Evolutionary conservation across 257 asterid genomes (phyloP).

Genomic region (Solanum virginianum): DNA sequence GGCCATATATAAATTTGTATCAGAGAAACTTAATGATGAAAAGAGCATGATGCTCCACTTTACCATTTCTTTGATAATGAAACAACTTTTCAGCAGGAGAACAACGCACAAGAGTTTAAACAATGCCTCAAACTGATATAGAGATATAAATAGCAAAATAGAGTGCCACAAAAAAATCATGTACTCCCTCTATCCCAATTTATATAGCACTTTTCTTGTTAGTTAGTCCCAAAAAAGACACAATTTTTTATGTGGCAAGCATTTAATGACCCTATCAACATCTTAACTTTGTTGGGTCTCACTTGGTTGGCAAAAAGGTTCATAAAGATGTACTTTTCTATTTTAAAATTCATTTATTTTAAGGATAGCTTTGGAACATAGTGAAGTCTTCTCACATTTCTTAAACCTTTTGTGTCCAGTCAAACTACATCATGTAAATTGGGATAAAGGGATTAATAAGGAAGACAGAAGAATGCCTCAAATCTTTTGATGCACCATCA

Average conservation of each 20-base stretch:
- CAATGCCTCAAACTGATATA: background rate
- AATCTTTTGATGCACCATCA: background rate
- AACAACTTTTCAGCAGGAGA: background rate
- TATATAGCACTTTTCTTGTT: background rate
- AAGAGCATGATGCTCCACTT: background rate
- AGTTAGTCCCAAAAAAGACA: background rate
- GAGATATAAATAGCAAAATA: background rate
- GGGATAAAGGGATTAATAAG: background rate
- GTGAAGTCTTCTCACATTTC: background rate
- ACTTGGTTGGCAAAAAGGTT: background rate
- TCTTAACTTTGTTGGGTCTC: background rate
- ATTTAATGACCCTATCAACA: background rate
- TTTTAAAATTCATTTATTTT: rapidly evolving
- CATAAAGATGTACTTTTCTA: background rate
- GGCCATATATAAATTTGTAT: background rate
- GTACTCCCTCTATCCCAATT: no score
- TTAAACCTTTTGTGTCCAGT: background rate
- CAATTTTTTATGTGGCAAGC: background rate
- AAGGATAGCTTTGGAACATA: background rate
- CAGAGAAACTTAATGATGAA: background rate
- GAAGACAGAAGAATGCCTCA: background rate
- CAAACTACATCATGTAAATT: background rate
- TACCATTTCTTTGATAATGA: background rate
- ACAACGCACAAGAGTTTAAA: background rate
- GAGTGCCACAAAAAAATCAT: background rate